Percentiles rank a stretch among this genome's conserved stretches.
Evolutionary conservation across 352 stramenopile genomes (phyloP).

Genomic region (Globisporangium nodosum): DNA sequence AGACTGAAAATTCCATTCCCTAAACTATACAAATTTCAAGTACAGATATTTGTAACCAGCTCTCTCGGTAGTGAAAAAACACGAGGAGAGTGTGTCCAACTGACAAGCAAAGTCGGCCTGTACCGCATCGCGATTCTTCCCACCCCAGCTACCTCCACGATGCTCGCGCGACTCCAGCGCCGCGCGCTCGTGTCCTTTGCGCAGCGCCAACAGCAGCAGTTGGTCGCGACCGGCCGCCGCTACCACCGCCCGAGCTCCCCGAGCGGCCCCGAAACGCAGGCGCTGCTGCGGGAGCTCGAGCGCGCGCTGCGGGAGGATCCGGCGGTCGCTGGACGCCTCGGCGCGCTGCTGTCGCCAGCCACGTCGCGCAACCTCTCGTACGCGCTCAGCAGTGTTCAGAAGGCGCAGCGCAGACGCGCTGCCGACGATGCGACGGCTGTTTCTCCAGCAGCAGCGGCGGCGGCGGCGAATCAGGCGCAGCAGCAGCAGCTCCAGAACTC

Average conservation of each 20-base stretch:
- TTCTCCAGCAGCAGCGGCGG: neutral
- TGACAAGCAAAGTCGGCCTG: too few species aligned
- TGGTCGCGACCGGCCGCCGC: neutral
- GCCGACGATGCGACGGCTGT: neutral
- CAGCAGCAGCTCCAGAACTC: neutral
- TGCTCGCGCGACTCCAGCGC: neutral
- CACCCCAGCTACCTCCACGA: too few species aligned
- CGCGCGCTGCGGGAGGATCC: constrained; percentile 25
- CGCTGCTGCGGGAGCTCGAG: constrained; percentile 38
- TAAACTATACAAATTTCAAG: too few species aligned
- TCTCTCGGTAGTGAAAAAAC: too few species aligned
- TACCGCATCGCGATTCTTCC: too few species aligned
- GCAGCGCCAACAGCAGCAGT: neutral
- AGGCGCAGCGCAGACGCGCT: constrained; percentile 2
- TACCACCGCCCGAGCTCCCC: neutral
- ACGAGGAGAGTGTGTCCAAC: too few species aligned
- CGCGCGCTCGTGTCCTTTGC: too few species aligned
- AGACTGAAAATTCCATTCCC: too few species aligned
- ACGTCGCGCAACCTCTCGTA: constrained; percentile 45
- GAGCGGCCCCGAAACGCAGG: constrained; percentile 24
- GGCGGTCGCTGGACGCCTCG: constrained; percentile 23
- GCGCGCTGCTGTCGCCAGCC: constrained; percentile 36
- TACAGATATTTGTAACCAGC: too few species aligned
- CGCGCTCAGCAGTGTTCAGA: constrained; percentile 27
- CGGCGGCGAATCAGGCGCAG: neutral